Percentiles rank a stretch among this genome's conserved stretches.
Evolutionary conservation across 2,329 filamentous ascomycete genomes (phyloP).

Genomic region (Colletotrichum higginsianum): DNA sequence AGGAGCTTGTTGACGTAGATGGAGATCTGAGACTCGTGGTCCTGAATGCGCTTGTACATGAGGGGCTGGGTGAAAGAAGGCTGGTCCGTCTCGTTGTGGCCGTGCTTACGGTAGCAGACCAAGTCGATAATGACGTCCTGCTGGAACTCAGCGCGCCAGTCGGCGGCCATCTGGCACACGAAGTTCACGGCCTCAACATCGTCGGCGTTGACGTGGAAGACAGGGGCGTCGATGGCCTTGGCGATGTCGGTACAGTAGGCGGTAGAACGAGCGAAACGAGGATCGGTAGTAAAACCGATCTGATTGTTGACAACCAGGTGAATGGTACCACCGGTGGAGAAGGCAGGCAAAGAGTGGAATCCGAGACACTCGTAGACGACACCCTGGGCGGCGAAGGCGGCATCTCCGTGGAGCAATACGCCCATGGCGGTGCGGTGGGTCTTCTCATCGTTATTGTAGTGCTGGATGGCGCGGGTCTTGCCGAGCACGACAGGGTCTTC

Average conservation of each 20-base stretch:
- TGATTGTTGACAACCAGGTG: constrained; percentile 99
- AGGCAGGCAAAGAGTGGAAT: constrained; percentile 94
- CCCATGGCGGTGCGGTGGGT: constrained; percentile 93
- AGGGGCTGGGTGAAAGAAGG: constrained; percentile 99
- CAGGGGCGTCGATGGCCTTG: constrained; percentile 97
- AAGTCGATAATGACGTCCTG: constrained; percentile 98
- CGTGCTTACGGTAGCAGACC: constrained; percentile 98
- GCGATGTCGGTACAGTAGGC: constrained; percentile 99
- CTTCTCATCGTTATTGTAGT: constrained; percentile 98
- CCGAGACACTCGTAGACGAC: constrained; percentile 99
- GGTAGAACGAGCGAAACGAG: constrained; percentile 95
- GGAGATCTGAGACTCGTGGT: constrained; percentile 87
- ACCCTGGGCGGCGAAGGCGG: constrained; percentile 96
- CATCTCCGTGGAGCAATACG: constrained; percentile 96
- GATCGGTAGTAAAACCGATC: constrained; percentile 99
- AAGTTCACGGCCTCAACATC: constrained; percentile 99
- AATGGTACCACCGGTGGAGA: constrained; percentile 97
- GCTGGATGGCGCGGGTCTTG: constrained; percentile 97
- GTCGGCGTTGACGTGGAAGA: constrained; percentile 99
- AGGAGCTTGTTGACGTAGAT: constrained; percentile 94
- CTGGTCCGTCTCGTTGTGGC: constrained; percentile 99
- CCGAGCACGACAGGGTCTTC: constrained; percentile 98
- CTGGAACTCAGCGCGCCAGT: constrained; percentile 99
- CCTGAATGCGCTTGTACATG: constrained; percentile 98
- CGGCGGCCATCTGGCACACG: constrained; percentile 95